Conservation (phyloP, 2,329 filamentous ascomycete genomes). For the Talaromyces verruculosus region DNA sequence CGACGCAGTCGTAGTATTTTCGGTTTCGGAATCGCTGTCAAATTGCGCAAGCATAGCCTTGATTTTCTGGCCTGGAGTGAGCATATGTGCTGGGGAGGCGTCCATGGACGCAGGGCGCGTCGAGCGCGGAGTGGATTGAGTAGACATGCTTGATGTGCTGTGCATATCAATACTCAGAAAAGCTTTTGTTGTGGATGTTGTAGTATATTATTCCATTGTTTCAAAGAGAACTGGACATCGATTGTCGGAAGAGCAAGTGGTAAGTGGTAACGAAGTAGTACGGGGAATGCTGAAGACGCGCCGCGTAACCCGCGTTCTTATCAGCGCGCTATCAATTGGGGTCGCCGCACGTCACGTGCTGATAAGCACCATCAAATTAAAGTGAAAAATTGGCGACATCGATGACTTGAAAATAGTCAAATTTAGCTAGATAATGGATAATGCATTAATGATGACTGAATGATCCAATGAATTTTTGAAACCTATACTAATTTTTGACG, state of each 20-base stretch:
- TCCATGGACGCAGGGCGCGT: conserved; percentile 14
- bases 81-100: conserved; percentile 9
- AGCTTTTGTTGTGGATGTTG: neutral
- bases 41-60: conserved; percentile 20
- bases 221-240: neutral
- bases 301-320: conserved; percentile 19
- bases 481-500: neutral
- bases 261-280: neutral
- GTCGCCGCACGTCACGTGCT: neutral
- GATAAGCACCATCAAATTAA: neutral
- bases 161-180: neutral
- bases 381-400: neutral
- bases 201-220: neutral
- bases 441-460: neutral
- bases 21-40: conserved; percentile 18
- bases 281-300: conserved; percentile 13
- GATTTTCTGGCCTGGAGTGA: conserved; percentile 19
- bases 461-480: too few relatives aligned
- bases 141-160: conserved; percentile 11
- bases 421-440: neutral
- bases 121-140: conserved; percentile 21
- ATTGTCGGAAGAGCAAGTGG: neutral
- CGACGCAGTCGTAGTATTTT: neutral
- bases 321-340: conserved; percentile 15
- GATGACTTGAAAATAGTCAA: neutral